Evolutionary conservation across 1,284 basidiomycete genomes (phyloP), one percentile per base, ranked within the genome.

Genomic region (Golubevia sp.): DNA sequence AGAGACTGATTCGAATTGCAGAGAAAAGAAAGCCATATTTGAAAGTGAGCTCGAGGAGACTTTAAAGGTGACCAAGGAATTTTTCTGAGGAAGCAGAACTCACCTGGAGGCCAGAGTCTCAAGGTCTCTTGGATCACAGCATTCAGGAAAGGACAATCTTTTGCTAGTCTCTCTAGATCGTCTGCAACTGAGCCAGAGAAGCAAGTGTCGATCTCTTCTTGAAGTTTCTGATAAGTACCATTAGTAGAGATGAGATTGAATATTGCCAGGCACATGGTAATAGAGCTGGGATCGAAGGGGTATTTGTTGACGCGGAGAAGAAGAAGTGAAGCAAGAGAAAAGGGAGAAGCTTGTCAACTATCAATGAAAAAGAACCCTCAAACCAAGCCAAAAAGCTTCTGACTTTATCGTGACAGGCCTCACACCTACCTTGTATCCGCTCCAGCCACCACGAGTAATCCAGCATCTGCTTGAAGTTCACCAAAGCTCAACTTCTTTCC

Each of bases 371-470:
- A n/a, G n/a, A n/a, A n/a, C n/a, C n/a, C n/a, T n/a, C n/a, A n/a
- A n/a, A n/a, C n/a, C n/a, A n/a, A n/a, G n/a, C n/a, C n/a, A n/a
- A n/a, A n/a, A n/a, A n/a, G n/a, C n/a, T n/a, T n/a, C n/a, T n/a
- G n/a, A n/a, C n/a, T n/a, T n/a, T n/a, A n/a, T n/a, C n/a, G n/a
- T n/a, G n/a, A n/a, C n/a, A n/a, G n/a, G n/a, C n/a, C n/a, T n/a
- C n/a, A n/a, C n/a, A n/a, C n/a, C n/a, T n/a, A n/a, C n/a, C n/a
- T 52, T 1, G 71, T 73, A 51, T 73, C 71, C 59, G 61, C 64
- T 4, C 71, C 71, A 6, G 70, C 70, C 15, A 65, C 69, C 52
- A 71, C 38, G 27, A 73, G 67, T 20, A 73, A 54, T 1, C 64
- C 54, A 2, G 68, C 68, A n/a, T 71, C 70, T 15, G 70, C 64